Evolutionary conservation across 2,329 filamentous ascomycete genomes (phyloP), one percentile per base, ranked within the genome.

Genomic region (Hirsutella thompsonii): DNA sequence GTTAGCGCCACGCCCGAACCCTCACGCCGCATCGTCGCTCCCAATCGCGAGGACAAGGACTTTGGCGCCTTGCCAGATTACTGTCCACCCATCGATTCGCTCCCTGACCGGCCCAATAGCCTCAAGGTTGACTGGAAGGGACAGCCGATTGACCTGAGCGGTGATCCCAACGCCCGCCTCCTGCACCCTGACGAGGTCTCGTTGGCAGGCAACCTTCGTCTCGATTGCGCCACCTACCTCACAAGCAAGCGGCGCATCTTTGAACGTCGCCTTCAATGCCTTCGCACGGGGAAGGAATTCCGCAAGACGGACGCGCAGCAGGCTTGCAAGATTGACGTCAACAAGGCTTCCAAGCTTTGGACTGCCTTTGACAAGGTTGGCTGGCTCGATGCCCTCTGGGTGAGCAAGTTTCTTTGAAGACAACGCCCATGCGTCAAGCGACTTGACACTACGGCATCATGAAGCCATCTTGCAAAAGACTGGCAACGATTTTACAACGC

Each of bases 311-410:
- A 94, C 57, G 87, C 88, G 5, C 90, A 96, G 60, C 85, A 94
- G 59, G 87, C 86, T n/a, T 94, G 87, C 72, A 93, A 93, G 68
- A 94, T 95, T 48, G 90, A 96, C 54, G 90, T 96, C 58, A 95
- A 95, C 69, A 96, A 95, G 68, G 87, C 89, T 3, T 93, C 86
- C 49, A 90, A 90, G 60, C 70, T 96, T 37, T 94, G 87, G 84
- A 80, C 79, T 30, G 87, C 87, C 5, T 96, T 86, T 56, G 84
- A 94, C 38, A 81, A 79, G 52, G 84, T 92, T 30, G 83, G 83
- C 50, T 94, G 88, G 86, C 78, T 94, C 47, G 70, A 83, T 5
- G 56, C 65, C 14, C 49, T 57, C 3, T 70, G 66, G 64, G 61
- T 74, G 46, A 52, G 47, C 14, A 45, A 45, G 11, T 62, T 55